A percentile compares a stretch with the other conserved stretches of the same genome.
Conservation (phyloP, 2,329 filamentous ascomycete genomes). For the Calonectria honghensis region DNA sequence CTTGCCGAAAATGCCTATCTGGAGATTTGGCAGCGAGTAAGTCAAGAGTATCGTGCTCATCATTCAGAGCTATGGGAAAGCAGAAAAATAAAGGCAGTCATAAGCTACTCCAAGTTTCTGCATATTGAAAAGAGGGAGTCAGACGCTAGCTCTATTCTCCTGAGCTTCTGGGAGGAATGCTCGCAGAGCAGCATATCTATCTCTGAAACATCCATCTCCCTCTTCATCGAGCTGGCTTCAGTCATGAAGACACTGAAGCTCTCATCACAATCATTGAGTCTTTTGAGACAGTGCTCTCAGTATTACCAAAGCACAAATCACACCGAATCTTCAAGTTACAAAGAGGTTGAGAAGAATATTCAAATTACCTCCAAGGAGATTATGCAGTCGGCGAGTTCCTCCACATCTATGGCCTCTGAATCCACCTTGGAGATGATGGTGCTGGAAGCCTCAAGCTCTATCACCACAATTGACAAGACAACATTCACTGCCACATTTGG, state of each 20-base stretch:
- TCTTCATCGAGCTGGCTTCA: neutral
- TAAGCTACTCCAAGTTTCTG: conserved; percentile 9
- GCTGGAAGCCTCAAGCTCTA: conserved; percentile 1
- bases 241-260: conserved; percentile 7
- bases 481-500: conserved; percentile 19
- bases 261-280: neutral
- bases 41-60: conserved; percentile 11
- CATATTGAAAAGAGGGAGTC: neutral
- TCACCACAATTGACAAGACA: conserved; percentile 10
- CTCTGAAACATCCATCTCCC: neutral
- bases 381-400: conserved; percentile 14
- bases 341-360: conserved; percentile 5
- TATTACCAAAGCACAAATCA: conserved; percentile 21
- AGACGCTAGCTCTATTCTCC: neutral
- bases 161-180: conserved; percentile 16
- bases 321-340: conserved; percentile 4
- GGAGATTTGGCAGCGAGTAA: conserved; percentile 17
- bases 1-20: conserved; percentile 18
- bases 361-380: conserved; percentile 21
- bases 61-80: conserved; percentile 16
- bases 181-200: conserved; percentile 10
- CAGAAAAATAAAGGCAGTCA: conserved; percentile 8
- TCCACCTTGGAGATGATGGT: conserved; percentile 10
- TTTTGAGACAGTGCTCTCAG: conserved; percentile 12
- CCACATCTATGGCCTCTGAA: neutral